A percentile compares a stretch with the other conserved stretches of the same genome.
Evolutionary conservation across 1,139 yeast species (phyloP).

Genomic region (Spathaspora sp.): DNA sequence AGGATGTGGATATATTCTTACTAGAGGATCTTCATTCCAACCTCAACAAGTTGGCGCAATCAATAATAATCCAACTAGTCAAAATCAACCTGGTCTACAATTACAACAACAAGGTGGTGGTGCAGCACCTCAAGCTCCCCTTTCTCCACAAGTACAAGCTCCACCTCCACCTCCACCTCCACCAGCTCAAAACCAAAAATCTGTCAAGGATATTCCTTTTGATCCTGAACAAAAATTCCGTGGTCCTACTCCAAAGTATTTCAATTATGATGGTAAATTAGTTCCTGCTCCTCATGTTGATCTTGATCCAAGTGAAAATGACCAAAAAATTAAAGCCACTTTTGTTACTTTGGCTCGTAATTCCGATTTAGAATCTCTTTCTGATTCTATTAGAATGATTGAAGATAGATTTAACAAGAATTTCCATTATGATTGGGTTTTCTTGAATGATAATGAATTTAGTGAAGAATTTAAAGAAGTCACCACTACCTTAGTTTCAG

Average conservation of each 20-base stretch:
- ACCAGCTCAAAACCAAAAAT: neutral
- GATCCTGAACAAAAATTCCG: slow-evolving; percentile 1
- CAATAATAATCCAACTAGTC: slow-evolving; percentile 9
- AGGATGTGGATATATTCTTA: slow-evolving; percentile 58
- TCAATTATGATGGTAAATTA: slow-evolving; percentile 6
- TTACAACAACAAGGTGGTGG: slow-evolving; percentile 3
- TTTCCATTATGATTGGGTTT: slow-evolving; percentile 48
- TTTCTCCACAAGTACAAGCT: slow-evolving; percentile 12
- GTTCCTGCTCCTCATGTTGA: slow-evolving; percentile 12
- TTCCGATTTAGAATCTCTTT: slow-evolving; percentile 34
- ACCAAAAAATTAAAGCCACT: slow-evolving; percentile 38
- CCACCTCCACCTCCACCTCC: slow-evolving; percentile 3
- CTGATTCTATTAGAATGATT: slow-evolving; percentile 43
- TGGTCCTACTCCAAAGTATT: slow-evolving; percentile 9
- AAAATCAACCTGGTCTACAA: slow-evolving; percentile 6
- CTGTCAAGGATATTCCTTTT: neutral
- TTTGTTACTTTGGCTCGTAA: slow-evolving; percentile 48
- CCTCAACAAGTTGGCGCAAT: slow-evolving; percentile 18
- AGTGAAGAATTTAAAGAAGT: slow-evolving; percentile 38
- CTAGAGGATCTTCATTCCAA: slow-evolving; percentile 55
- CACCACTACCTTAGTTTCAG: slow-evolving; percentile 35
- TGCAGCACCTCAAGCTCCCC: slow-evolving; percentile 10
- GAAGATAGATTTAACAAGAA: slow-evolving; percentile 47
- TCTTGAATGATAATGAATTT: slow-evolving; percentile 44
- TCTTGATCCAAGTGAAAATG: slow-evolving; percentile 16